phyloP scores from a whole-genome alignment of 805 yeast species.

The Kluyveromyces starmeri region DNA sequence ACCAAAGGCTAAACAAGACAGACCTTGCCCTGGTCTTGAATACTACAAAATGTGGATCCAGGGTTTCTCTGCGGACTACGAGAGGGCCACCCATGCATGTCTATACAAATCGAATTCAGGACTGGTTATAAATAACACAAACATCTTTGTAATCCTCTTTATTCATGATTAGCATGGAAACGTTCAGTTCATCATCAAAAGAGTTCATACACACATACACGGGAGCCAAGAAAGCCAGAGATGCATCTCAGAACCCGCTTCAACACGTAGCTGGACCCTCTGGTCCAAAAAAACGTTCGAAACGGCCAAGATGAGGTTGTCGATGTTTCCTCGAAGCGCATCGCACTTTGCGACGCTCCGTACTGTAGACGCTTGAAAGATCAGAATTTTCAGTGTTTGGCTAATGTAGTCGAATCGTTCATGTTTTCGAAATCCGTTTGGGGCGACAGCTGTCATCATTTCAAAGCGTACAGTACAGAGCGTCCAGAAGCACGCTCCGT shows the following conservation, averaged over 20 bases:
- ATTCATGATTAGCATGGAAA: slow-evolving; percentile 33
- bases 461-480: no score
- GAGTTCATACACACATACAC: not conserved
- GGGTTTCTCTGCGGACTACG: no score
- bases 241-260: no score
- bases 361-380: slow-evolving; percentile 5
- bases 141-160: slow-evolving; percentile 1
- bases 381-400: slow-evolving; percentile 36
- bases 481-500: no score
- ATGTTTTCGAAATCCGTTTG: slow-evolving; percentile 29
- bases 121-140: slow-evolving; percentile 1
- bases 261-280: no score
- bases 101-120: slow-evolving; percentile 2
- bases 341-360: not conserved
- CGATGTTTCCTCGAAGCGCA: no score
- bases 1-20: no score
- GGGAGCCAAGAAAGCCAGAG: not conserved
- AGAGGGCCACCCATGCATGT: no score
- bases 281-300: no score
- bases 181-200: slow-evolving; percentile 9
- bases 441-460: slow-evolving; percentile 36
- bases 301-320: no score
- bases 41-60: no score
- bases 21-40: no score
- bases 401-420: slow-evolving; percentile 24